Evolutionary conservation across 1,284 basidiomycete species (phyloP), one percentile per base, ranked within the genome.

Genomic region (Somion occarium): DNA sequence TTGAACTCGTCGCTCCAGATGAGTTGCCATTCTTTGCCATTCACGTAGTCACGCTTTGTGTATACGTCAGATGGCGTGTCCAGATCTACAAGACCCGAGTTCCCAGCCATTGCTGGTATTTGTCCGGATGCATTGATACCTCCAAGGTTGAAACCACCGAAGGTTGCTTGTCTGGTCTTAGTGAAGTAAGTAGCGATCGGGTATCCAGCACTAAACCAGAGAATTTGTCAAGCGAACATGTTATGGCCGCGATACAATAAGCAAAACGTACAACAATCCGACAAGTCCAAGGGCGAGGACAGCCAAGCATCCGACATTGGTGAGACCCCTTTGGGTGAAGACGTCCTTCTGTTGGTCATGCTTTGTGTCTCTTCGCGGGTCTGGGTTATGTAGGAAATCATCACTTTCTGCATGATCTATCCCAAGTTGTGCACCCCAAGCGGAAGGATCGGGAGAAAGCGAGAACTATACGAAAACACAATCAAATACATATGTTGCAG

Each of bases 1-100:
- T 96, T 84, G 69, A 97, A 97, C 70, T 96, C 94, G 68, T 96
- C 93, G 46, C 88, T 91, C 64, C 90, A 95, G 2, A 93, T 83
- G 5, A 96, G 75, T 50, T 85, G 79, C 71, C 73, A 73, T 20
- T 75, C 66, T 11, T 72, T 62, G 3, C 71, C 67, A 4, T 82
- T 77, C 22, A 67, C 64, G 60, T 74, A 83, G 47, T 87, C 85
- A 3, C 67, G 63, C 49, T 82, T 84, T 0, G 80, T 82, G 60
- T 80, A 80, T 1, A 70, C 80, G 2, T 75, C 73, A 19, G 72
- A 52, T 1, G 91, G 91, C 0, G 93, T 95, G 51, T 90, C 83
- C 4, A 72, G 50, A 66, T 95, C 93, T 56, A 95, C 85, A 49
- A 93, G 70, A 2, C 80, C 82, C 61, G 81, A 84, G 61, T 81